phyloP scores from a whole-genome alignment of 2,329 filamentous ascomycete species.

The Penicillium olsonii region DNA sequence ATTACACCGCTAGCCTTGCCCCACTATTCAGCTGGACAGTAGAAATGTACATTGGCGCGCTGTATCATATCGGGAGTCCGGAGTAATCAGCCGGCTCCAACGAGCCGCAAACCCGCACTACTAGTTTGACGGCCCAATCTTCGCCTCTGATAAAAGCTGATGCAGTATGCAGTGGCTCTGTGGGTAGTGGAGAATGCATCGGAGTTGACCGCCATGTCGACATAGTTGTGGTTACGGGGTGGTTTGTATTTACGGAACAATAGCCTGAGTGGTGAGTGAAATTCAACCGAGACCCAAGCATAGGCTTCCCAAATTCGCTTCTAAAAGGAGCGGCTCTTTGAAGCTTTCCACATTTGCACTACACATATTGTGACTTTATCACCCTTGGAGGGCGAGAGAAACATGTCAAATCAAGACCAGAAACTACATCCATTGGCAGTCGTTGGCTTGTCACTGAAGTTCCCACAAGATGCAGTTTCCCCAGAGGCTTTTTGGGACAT shows the following conservation, averaged over 20 bases:
- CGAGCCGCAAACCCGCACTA: no score
- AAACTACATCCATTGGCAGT: slow-evolving; percentile 20
- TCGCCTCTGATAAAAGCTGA: no score
- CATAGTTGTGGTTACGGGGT: neutral
- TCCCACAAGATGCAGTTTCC: slow-evolving; percentile 21
- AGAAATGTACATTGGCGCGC: no score
- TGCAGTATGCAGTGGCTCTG: neutral
- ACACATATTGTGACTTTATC: no score
- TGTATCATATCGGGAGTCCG: no score
- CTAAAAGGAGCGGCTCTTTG: neutral
- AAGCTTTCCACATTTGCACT: neutral
- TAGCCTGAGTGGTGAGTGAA: no score
- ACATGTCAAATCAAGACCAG: neutral
- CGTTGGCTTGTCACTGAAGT: slow-evolving; percentile 22
- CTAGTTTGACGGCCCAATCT: no score
- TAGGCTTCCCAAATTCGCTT: no score
- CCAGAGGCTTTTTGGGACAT: slow-evolving; percentile 25
- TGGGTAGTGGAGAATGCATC: neutral
- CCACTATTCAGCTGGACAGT: neutral
- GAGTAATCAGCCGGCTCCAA: neutral
- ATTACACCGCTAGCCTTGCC: neutral
- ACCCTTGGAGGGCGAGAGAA: neutral
- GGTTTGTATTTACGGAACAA: no score
- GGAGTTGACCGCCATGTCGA: neutral
- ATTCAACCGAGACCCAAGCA: no score